These are phyloP conservation scores for Macrophomina tecta DNA, from an alignment of 2,329 filamentous ascomycete species.

Conservation along the genomic window DNA sequence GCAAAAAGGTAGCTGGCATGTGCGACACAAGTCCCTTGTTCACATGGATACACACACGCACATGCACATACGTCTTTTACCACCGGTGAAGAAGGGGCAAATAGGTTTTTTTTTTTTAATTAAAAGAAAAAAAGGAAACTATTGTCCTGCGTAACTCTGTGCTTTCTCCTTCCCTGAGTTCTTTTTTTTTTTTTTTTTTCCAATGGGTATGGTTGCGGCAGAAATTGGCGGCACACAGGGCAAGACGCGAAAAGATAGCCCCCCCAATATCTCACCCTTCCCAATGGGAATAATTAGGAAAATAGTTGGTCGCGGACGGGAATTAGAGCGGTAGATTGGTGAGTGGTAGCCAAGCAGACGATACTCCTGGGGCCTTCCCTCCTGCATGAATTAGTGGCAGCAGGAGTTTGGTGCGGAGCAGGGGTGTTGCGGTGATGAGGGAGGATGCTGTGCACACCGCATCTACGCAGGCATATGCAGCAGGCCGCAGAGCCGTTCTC, in stretches of 20 bases:
- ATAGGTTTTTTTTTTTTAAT: neutral
- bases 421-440: too few species aligned
- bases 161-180: neutral
- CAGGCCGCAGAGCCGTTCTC: constrained; percentile 16
- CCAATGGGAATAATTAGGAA: too few species aligned
- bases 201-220: neutral
- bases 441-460: neutral
- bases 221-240: too few species aligned
- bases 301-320: too few species aligned
- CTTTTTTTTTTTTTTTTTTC: too few species aligned
- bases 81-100: neutral
- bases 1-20: neutral
- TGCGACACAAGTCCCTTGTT: neutral
- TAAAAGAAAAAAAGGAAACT: neutral
- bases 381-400: neutral
- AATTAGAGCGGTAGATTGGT: too few species aligned
- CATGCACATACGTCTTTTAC: neutral
- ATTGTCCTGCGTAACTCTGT: neutral
- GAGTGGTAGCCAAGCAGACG: too few species aligned
- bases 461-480: constrained; percentile 3
- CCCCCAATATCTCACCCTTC: too few species aligned
- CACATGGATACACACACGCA: too few species aligned
- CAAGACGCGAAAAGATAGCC: too few species aligned
- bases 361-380: neutral
- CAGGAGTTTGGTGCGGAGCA: neutral